Evolutionary conservation across 2,329 filamentous ascomycete genomes (phyloP).

Genomic region (Colletotrichum limetticola): DNA sequence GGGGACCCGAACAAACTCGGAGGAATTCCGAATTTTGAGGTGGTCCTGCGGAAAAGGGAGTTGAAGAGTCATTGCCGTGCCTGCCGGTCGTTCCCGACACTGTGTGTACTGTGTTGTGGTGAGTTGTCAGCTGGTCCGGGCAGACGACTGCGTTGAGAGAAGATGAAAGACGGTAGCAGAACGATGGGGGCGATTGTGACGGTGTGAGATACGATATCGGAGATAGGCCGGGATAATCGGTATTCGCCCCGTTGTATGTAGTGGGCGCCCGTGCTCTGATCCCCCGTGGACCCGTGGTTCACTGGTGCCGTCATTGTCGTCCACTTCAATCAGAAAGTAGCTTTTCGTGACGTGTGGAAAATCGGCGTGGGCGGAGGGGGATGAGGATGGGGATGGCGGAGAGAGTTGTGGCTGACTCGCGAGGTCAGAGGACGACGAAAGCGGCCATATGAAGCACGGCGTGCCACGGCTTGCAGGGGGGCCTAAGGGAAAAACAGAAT

Average conservation of each 20-base stretch:
- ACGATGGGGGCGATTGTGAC: not conserved
- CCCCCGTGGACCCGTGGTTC: not conserved
- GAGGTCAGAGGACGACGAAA: constrained; percentile 22
- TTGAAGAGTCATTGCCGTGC: not conserved
- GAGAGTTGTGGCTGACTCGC: constrained; percentile 20
- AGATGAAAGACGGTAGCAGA: constrained; percentile 2
- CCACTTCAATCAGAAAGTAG: not conserved
- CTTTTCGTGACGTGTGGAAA: constrained; percentile 6
- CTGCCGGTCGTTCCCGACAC: not conserved
- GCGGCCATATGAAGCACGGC: constrained; percentile 26
- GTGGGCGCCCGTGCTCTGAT: constrained; percentile 1
- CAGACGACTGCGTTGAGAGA: not conserved
- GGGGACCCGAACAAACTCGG: constrained; percentile 18
- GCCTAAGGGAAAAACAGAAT: not conserved
- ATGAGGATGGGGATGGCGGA: not conserved
- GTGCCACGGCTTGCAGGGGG: constrained; percentile 3
- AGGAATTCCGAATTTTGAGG: constrained; percentile 7
- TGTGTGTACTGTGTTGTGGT: not conserved
- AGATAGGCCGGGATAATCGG: constrained; percentile 29
- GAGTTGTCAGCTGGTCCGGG: not conserved
- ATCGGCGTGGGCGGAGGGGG: constrained; percentile 10
- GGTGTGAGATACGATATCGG: constrained; percentile 33
- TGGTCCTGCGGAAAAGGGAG: not conserved
- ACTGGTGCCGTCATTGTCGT: constrained; percentile 21
- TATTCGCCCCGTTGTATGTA: constrained; percentile 1